phyloP scores from a whole-genome alignment of 1,284 basidiomycete species.

The Puccinia coronata region DNA sequence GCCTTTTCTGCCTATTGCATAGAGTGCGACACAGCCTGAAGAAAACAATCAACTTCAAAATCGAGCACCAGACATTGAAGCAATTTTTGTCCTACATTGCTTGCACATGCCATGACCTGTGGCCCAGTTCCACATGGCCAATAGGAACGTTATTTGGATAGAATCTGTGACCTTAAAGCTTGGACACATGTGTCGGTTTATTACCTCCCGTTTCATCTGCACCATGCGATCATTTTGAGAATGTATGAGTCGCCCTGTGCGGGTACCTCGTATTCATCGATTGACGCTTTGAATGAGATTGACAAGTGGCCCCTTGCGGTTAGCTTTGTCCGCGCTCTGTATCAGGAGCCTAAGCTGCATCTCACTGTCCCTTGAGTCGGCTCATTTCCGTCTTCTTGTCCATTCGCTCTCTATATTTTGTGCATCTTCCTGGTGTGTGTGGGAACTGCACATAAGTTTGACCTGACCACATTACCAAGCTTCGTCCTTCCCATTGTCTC shows the following conservation, averaged over 20 bases:
- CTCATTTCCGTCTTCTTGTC: constrained; percentile 2
- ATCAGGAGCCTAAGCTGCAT: constrained; percentile 14
- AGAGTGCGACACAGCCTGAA: no score
- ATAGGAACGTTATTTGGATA: no score
- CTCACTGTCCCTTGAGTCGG: constrained; percentile 5
- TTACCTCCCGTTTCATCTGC: neutral
- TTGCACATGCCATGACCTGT: no score
- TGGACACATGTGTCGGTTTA: no score
- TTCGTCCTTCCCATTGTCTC: neutral
- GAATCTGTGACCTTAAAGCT: no score
- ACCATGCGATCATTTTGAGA: no score
- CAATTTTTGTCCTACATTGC: no score
- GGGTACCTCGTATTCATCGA: neutral
- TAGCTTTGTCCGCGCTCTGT: constrained; percentile 24
- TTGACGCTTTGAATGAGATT: neutral
- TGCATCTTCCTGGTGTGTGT: neutral
- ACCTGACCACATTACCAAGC: neutral
- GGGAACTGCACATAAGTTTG: neutral
- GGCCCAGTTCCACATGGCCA: no score
- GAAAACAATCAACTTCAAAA: no score
- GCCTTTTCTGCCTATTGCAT: no score
- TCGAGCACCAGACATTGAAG: no score
- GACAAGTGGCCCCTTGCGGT: constrained; percentile 2
- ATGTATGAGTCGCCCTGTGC: no score
- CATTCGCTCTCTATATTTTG: neutral